Evolutionary conservation across 2,329 filamentous ascomycete species (phyloP), one percentile per base, ranked within the genome.

Genomic region (Penicillium sp.): DNA sequence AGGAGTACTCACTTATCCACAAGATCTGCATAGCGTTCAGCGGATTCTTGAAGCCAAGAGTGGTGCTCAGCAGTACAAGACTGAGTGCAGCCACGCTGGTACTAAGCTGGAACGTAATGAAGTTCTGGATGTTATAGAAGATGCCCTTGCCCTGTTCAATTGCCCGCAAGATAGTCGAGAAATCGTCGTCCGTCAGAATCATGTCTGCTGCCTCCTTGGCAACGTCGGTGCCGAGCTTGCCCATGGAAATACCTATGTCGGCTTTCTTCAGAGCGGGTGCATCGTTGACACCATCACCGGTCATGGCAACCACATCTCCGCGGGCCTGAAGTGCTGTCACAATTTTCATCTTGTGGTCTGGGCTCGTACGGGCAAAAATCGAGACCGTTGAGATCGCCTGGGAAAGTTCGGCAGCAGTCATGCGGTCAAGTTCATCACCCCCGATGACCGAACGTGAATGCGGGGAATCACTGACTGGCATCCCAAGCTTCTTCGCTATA

Each of bases 121-220:
- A 99, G 75, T 99, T 99, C 72, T 99, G 94, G 65, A 99, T 97
- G 75, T 99, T 99, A 83, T 94, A 96, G 77, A 99, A 99, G 66
- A 99, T 99, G 54, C 92, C 94, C 76, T 99, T 99, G 76, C 94
- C 95, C 78, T 99, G 94, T 74, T 99, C 94, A 60, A 99, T 99
- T 31, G 94, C 94, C 58, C 87, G 90, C 11, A 99, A 82, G 61
- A 99, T 99, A 5, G 88, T 91, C 11, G 91, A 89, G 70, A 95
- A 95, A 75, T 95, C 92, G 73, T 94, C 91, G 69, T 94, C 90
- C 0, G 90, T 92, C 40, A 96, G 79, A 36, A 95, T 90, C 82
- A 96, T 94, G 68, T 95, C 91, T 1, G 90, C 88, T 3, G 91
- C 91, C 74, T 94, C 94, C 78, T 99, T 99, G 61, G 94, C 94